A percentile compares a stretch with the other conserved stretches of the same genome.
These are phyloP conservation scores for Podaxis pistillaris DNA, from an alignment of 768 basidiomycete species.

Conservation along the genomic window DNA sequence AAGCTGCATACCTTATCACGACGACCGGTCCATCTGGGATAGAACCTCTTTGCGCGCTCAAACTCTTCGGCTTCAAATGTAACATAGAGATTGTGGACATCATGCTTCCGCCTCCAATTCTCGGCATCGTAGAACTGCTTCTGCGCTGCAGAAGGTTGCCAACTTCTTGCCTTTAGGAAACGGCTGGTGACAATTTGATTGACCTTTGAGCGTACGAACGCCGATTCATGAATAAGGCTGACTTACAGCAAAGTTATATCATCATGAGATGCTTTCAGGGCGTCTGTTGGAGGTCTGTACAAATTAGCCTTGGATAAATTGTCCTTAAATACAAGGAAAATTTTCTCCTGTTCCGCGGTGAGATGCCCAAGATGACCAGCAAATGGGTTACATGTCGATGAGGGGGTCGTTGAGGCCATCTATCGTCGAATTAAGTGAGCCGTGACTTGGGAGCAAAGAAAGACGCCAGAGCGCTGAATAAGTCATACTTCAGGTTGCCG, in stretches of 20 bases:
- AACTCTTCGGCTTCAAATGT: slow-evolving; percentile 60
- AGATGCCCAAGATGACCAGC: slow-evolving; percentile 57
- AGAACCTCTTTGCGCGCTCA: slow-evolving; percentile 57
- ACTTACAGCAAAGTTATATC: slow-evolving; percentile 68
- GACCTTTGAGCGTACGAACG: not conserved
- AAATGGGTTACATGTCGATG: slow-evolving; percentile 20
- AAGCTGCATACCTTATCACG: slow-evolving; percentile 59
- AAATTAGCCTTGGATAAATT: slow-evolving; percentile 48
- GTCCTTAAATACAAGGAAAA: slow-evolving; percentile 53
- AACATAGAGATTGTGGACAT: slow-evolving; percentile 62
- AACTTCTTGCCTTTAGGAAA: slow-evolving; percentile 79
- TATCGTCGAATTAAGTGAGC: not conserved
- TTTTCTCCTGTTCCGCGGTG: slow-evolving; percentile 43
- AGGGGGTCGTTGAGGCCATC: not conserved
- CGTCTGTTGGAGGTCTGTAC: slow-evolving; percentile 40
- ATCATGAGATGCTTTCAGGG: slow-evolving; percentile 48
- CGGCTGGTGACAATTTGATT: slow-evolving; percentile 50
- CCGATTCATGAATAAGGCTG: not conserved
- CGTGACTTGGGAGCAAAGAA: not conserved
- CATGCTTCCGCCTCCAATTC: slow-evolving; percentile 63
- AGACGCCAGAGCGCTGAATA: not conserved
- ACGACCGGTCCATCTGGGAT: slow-evolving; percentile 81
- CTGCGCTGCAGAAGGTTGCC: slow-evolving; percentile 58
- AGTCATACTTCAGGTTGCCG: not conserved
- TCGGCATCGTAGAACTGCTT: slow-evolving; percentile 70